These are phyloP conservation scores for Leccinum longicurvipes DNA, from an alignment of 768 basidiomycete genomes.

Conservation along the genomic window DNA sequence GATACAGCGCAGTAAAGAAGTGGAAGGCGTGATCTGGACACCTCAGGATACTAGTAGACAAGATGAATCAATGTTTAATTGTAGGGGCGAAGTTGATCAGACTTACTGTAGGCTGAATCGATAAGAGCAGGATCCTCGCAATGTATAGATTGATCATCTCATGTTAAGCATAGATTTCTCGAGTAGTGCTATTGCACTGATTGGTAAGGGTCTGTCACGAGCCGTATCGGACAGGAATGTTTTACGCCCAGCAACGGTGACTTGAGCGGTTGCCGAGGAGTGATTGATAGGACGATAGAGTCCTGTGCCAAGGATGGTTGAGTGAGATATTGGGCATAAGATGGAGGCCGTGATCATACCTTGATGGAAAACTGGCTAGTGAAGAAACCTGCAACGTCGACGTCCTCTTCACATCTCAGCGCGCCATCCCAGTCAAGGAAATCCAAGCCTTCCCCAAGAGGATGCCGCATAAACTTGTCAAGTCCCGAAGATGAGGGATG, in stretches of 20 bases:
- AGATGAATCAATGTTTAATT: neutral
- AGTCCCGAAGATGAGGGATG: conserved; percentile 32
- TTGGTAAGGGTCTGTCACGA: conserved; percentile 59
- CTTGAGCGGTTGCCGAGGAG: conserved; percentile 38
- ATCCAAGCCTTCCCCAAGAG: conserved; percentile 30
- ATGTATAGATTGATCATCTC: neutral
- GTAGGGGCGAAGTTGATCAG: neutral
- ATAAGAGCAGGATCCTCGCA: neutral
- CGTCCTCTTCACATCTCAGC: conserved; percentile 36
- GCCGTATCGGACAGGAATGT: conserved; percentile 48
- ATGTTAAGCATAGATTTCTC: neutral
- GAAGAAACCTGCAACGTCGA: conserved; percentile 45
- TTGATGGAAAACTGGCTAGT: conserved; percentile 46
- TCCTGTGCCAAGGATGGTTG: conserved; percentile 41
- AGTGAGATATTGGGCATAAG: neutral
- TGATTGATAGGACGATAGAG: conserved; percentile 49
- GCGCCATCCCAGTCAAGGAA: conserved; percentile 64
- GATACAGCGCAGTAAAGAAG: neutral
- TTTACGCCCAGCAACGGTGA: conserved; percentile 37
- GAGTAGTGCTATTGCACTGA: neutral
- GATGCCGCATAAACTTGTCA: conserved; percentile 1
- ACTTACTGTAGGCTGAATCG: neutral
- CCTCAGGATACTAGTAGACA: neutral
- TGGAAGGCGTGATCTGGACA: neutral
- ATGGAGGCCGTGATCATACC: conserved; percentile 33